Evolutionary conservation across 495 filamentous ascomycete species (phyloP).

Genomic region (Poronia punctata): DNA sequence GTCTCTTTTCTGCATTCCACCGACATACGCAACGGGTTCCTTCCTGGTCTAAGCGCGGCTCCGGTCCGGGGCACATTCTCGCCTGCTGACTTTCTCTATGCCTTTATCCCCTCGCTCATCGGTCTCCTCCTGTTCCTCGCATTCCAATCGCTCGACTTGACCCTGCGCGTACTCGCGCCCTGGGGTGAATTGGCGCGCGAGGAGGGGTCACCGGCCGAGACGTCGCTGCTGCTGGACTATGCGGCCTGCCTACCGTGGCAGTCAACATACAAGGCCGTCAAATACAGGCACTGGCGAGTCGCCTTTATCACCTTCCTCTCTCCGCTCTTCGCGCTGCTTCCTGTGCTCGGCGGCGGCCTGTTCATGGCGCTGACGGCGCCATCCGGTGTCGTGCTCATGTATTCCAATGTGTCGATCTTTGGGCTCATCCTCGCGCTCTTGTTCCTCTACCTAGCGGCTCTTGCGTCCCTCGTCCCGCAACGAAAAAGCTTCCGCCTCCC

Average conservation of each 20-base stretch:
- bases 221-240: conserved; percentile 70
- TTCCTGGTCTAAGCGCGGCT: conserved; percentile 54
- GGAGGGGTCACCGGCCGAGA: conserved; percentile 56
- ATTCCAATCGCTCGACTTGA: conserved; percentile 70
- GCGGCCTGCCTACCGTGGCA: conserved; percentile 55
- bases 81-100: conserved; percentile 79
- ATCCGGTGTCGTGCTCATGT: conserved; percentile 53
- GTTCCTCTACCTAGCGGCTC: conserved; percentile 52
- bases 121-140: conserved; percentile 70
- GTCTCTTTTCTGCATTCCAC: conserved; percentile 66
- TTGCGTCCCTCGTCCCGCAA: conserved; percentile 46
- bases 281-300: conserved; percentile 63
- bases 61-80: conserved; percentile 65
- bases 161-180: conserved; percentile 66
- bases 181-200: conserved; percentile 57
- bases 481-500: conserved; percentile 54
- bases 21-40: conserved; percentile 60
- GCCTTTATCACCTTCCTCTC: conserved; percentile 62
- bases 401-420: conserved; percentile 61
- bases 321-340: conserved; percentile 56
- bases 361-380: conserved; percentile 69
- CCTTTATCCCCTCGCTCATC: conserved; percentile 70
- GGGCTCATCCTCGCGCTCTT: conserved; percentile 62
- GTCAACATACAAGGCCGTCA: conserved; percentile 52
- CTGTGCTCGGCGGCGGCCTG: conserved; percentile 68